Evolutionary conservation across 208 protist species (phyloP).

Genomic region (Leishmania arabica): DNA sequence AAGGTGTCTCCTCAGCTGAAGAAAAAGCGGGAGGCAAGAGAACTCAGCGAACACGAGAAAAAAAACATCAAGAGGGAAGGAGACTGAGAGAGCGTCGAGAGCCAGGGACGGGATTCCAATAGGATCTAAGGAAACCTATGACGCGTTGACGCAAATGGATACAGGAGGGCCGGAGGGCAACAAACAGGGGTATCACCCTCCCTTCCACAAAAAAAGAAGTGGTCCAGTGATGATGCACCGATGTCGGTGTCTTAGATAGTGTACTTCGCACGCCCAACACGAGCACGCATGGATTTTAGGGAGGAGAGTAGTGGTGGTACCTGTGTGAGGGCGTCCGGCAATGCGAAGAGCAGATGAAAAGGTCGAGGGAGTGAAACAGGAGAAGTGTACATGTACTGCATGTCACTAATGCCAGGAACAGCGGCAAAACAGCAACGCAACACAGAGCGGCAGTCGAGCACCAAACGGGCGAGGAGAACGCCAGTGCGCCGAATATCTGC

Average conservation of each 20-base stretch:
- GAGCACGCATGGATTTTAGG: background rate
- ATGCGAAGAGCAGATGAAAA: background rate
- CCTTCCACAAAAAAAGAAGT: background rate
- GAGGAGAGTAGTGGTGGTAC: background rate
- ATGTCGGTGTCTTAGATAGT: background rate
- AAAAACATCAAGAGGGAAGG: no score
- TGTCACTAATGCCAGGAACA: background rate
- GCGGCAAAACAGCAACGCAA: background rate
- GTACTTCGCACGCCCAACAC: background rate
- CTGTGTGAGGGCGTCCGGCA: background rate
- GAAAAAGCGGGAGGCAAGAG: no score
- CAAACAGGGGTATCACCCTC: background rate
- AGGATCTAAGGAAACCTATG: no score
- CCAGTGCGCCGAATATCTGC: background rate
- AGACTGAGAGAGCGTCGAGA: no score
- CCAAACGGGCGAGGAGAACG: background rate
- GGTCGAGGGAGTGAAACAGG: background rate
- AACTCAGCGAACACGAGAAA: no score
- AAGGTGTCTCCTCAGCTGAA: no score
- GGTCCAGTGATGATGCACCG: background rate
- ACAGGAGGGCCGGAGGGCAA: background rate
- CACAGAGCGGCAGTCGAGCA: background rate
- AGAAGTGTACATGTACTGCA: background rate
- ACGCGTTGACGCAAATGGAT: background rate
- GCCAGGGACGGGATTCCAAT: background rate